Evolutionary conservation across 129 eudicot genomes (phyloP).

Genomic region (Escallonia rubra): DNA sequence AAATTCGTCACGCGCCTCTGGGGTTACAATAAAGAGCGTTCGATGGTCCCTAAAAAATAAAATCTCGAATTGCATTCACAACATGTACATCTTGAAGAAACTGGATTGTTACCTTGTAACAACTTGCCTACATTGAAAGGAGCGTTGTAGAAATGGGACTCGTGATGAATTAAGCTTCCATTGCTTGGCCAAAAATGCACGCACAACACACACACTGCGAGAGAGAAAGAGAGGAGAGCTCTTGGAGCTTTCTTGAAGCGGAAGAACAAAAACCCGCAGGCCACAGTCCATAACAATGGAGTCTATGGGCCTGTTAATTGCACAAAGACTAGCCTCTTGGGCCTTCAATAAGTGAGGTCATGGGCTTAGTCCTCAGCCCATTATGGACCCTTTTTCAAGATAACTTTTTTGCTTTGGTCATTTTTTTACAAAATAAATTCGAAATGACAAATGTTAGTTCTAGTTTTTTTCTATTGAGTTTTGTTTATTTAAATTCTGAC

Average conservation of each 20-base stretch:
- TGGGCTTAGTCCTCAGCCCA: too few relatives aligned
- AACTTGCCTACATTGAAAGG: conserved; percentile 46
- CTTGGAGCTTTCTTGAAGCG: background rate
- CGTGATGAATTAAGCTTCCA: conserved; percentile 57
- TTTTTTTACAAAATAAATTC: too few relatives aligned
- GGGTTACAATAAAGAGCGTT: background rate
- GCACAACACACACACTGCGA: background rate
- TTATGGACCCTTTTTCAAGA: too few relatives aligned
- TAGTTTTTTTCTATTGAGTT: too few relatives aligned
- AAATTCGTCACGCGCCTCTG: conserved; percentile 84
- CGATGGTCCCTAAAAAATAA: background rate
- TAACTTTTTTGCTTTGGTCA: too few relatives aligned
- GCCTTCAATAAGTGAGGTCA: too few relatives aligned
- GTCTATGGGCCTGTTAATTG: too few relatives aligned
- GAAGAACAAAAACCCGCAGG: background rate
- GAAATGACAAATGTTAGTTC: too few relatives aligned
- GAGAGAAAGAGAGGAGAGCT: background rate
- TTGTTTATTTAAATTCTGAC: too few relatives aligned
- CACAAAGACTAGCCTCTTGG: too few relatives aligned
- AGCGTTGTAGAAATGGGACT: conserved; percentile 42
- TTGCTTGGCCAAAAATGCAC: conserved; percentile 14
- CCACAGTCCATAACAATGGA: too few relatives aligned
- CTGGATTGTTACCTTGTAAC: conserved; percentile 72
- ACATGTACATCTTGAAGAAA: background rate
- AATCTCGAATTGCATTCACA: background rate